These are phyloP conservation scores for Pseudofabraea citricarpa DNA, from an alignment of 2,329 filamentous ascomycete species.

Conservation along the genomic window DNA sequence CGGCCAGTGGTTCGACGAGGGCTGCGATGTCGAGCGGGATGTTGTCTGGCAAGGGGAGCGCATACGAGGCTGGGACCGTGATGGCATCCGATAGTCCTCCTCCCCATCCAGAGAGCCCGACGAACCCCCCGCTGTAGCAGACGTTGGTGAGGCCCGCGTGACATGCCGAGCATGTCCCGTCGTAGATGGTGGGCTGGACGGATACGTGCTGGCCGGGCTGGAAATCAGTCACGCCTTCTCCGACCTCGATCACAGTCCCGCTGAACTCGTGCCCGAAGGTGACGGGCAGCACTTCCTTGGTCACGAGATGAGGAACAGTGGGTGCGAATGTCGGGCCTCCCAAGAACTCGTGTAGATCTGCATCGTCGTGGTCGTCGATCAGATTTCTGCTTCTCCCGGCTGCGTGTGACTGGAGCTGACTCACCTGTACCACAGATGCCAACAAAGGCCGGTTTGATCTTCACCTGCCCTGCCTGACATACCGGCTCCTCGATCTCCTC, in stretches of 20 bases:
- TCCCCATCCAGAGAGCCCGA: constrained; percentile 39
- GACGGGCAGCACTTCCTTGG: constrained; percentile 50
- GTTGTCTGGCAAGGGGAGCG: constrained; percentile 45
- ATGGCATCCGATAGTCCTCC: constrained; percentile 53
- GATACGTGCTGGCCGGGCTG: constrained; percentile 51
- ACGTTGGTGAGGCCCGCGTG: constrained; percentile 47
- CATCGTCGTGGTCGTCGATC: not conserved
- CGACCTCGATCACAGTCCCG: constrained; percentile 55
- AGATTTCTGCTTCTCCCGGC: too few relatives aligned
- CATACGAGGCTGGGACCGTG: constrained; percentile 43
- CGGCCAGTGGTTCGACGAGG: constrained; percentile 57
- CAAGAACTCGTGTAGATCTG: constrained; percentile 48
- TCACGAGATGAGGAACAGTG: constrained; percentile 49
- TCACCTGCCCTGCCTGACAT: constrained; percentile 46
- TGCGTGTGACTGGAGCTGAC: not conserved
- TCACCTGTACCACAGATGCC: constrained; percentile 46
- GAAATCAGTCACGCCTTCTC: constrained; percentile 40
- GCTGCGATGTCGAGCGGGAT: constrained; percentile 49
- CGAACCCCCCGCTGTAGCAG: constrained; percentile 51
- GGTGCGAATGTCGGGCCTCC: constrained; percentile 44
- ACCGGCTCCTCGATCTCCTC: constrained; percentile 43
- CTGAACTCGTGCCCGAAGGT: constrained; percentile 63
- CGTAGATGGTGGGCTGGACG: constrained; percentile 56
- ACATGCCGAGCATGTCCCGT: constrained; percentile 52
- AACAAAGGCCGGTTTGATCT: constrained; percentile 41